A percentile compares a stretch with the other conserved stretches of the same genome.
These are phyloP conservation scores for Didymella pomorum DNA, from an alignment of 2,329 filamentous ascomycete genomes.

Conservation along the genomic window DNA sequence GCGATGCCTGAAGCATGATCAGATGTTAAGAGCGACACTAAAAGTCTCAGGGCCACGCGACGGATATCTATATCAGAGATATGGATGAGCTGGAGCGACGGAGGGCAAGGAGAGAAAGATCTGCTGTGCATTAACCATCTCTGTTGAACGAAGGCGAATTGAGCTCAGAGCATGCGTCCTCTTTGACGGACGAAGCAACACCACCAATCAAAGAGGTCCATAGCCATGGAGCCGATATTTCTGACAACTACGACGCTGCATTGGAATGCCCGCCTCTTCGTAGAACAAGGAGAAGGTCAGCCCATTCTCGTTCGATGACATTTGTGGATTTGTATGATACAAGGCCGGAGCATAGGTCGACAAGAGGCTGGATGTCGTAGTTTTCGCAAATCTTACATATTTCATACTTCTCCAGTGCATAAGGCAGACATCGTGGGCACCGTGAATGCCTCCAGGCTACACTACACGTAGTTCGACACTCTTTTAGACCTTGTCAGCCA, in stretches of 20 bases:
- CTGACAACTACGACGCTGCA: not conserved
- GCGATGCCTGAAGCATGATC: not conserved
- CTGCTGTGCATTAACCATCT: not conserved
- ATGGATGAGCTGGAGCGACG: not conserved
- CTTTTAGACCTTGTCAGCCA: not conserved
- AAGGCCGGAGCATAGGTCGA: not conserved
- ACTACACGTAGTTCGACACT: slow-evolving; percentile 8
- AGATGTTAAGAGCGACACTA: not conserved
- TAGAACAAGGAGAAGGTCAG: not conserved
- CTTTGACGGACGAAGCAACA: not conserved
- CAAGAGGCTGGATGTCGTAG: not conserved
- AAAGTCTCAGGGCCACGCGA: not conserved
- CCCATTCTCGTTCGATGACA: not conserved
- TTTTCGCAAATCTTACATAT: no score
- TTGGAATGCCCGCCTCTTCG: not conserved
- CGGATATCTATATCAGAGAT: not conserved
- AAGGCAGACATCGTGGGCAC: no score
- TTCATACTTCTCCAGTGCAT: no score
- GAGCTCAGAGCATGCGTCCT: not conserved
- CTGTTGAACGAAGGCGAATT: not conserved
- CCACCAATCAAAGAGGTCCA: not conserved
- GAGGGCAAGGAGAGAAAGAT: not conserved
- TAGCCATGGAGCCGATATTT: not conserved
- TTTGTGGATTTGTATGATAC: not conserved
- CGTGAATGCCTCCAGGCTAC: no score